Percentiles rank a stretch among this genome's conserved stretches.
These are phyloP conservation scores for Uronychia binucleata DNA, from an alignment of 73 alveolate genomes.

Conservation along the genomic window DNA sequence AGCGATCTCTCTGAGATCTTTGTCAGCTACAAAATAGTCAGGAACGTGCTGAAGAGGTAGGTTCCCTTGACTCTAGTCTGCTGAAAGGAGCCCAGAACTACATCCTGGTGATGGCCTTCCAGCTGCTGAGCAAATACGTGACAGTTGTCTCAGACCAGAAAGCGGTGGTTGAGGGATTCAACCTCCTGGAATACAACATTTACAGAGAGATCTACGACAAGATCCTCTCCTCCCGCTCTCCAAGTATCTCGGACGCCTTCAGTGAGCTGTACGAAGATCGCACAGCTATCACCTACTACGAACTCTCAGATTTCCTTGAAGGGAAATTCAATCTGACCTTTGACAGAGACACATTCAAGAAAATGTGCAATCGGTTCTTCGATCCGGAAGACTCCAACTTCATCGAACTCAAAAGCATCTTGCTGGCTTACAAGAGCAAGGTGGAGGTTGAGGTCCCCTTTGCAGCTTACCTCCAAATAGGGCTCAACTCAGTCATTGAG, in stretches of 20 bases:
- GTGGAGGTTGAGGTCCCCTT: constrained; percentile 40
- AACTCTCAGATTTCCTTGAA: background rate
- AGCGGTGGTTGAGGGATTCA: background rate
- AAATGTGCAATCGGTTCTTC: constrained; percentile 29
- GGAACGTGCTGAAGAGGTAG: background rate
- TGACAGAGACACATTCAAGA: background rate
- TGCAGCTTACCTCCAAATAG: constrained; percentile 36
- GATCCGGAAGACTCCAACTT: constrained; percentile 2
- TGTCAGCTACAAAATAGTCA: constrained; percentile 19
- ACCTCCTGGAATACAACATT: constrained; percentile 3
- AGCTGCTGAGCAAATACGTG: constrained; percentile 8
- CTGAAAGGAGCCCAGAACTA: constrained; percentile 1
- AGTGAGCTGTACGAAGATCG: background rate
- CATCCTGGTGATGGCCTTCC: constrained; percentile 8
- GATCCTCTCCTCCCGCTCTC: background rate
- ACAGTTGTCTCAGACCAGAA: constrained; percentile 25
- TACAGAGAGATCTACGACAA: constrained; percentile 8
- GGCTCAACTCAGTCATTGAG: constrained; percentile 38
- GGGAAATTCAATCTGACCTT: background rate
- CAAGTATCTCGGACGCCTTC: constrained; percentile 2
- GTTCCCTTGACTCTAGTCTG: background rate
- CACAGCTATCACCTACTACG: background rate
- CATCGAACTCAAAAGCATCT: constrained; percentile 4
- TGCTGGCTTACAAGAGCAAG: constrained; percentile 20
- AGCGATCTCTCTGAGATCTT: constrained; percentile 2